Evolutionary conservation across 2,329 filamentous ascomycete species (phyloP), one percentile per base, ranked within the genome.

Genomic region (Hypoxylon sp.): DNA sequence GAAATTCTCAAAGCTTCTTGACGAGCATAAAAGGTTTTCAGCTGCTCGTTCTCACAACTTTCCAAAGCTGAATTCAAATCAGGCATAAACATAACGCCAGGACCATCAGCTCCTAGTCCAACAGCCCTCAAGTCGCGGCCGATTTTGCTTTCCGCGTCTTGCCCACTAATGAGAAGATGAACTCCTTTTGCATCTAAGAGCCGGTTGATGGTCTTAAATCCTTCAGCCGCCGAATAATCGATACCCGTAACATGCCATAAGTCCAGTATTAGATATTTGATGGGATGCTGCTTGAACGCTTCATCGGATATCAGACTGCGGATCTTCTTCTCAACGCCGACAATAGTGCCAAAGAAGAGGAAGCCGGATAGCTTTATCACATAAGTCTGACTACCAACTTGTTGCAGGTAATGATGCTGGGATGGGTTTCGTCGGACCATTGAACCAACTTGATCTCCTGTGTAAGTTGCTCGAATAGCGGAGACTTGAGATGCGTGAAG

Each of bases 281-380:
- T 96, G 0, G 95, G 94, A 57, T 90, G 87, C 71, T 88, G 84
- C 26, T 85, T 83, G 77, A 98, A 98, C 2, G 90, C 87, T 68
- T 95, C 90, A 31, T 97, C 94, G 29, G 94, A 91, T 51, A 98
- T 90, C 33, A 98, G 83, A 3, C 86, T 89, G 22, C 94, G 89
- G 68, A 98, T 94, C 70, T 92, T 92, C 70, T 93, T 92, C 79
- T 99, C 96, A 0, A 99, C 95, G 52, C 93, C 94, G 58, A 98
- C 95, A 71, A 99, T 97, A 2, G 94, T 98, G 14, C 96, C 96
- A 73, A 99, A 99, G 84, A 99, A 99, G n/a, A 99, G 87, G 76
- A 95, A 98, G 0, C 96, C 95, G 0, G 92, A 91, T 14, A 99
- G 86, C 79, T 98, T 98, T 75, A 97, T 92, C 54, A 98, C 90